These are phyloP conservation scores for Quercus robur DNA, from an alignment of 306 rosid genomes.

Conservation along the genomic window DNA sequence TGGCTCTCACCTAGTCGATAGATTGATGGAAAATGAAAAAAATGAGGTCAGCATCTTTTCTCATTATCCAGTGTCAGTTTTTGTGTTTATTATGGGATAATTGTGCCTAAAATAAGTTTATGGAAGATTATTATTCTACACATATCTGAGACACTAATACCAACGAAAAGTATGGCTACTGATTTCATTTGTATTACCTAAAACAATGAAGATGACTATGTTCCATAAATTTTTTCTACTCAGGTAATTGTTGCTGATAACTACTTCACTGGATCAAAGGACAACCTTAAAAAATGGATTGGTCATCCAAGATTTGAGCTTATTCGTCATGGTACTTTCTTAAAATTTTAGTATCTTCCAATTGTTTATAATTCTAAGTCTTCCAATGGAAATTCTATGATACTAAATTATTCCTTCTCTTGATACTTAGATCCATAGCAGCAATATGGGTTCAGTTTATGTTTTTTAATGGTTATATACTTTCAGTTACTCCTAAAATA, in stretches of 20 bases:
- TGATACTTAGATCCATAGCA: neutral
- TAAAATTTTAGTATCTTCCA: constrained; percentile 2
- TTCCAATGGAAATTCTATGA: neutral
- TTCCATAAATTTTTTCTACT: constrained; percentile 10
- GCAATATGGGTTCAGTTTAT: neutral
- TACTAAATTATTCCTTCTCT: neutral
- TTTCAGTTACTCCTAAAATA: neutral
- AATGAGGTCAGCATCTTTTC: constrained; percentile 60
- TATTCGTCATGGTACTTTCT: constrained; percentile 83
- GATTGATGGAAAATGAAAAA: constrained; percentile 92
- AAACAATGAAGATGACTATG: neutral
- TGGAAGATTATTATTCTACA: neutral
- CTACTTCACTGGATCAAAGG: constrained; percentile 94
- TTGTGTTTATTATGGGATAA: neutral
- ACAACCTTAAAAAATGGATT: constrained; percentile 85
- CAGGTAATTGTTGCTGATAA: constrained; percentile 93
- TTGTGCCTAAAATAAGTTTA: neutral
- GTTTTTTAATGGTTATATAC: neutral
- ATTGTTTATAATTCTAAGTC: neutral
- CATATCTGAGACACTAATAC: neutral
- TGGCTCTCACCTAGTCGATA: constrained; percentile 95
- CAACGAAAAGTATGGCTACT: neutral
- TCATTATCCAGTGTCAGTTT: neutral
- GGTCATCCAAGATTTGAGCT: constrained; percentile 98
- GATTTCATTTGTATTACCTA: neutral